phyloP scores from a whole-genome alignment of 768 basidiomycete species.

The Trametes gibbosa region DNA sequence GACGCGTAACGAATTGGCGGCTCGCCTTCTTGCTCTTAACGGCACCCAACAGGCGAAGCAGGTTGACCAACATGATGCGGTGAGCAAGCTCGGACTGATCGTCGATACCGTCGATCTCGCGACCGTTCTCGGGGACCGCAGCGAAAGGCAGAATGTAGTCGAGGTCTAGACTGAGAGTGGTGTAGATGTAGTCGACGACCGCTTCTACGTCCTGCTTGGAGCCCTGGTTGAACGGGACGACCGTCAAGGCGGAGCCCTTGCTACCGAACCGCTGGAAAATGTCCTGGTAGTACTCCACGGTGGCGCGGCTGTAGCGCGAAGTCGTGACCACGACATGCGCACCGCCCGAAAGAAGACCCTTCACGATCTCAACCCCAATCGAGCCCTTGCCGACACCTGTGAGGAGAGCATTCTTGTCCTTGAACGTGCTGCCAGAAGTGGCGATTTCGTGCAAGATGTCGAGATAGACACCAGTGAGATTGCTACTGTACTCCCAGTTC shows the following conservation, averaged over 20 bases:
- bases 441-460: conserved; percentile 98
- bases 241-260: conserved; percentile 93
- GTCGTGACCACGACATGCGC: conserved; percentile 97
- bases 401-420: conserved; percentile 97
- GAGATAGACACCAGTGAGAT: conserved; percentile 92
- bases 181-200: conserved; percentile 97
- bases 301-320: conserved; percentile 92
- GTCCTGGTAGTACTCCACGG: conserved; percentile 97
- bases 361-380: conserved; percentile 96
- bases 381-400: conserved; percentile 98
- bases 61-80: conserved; percentile 97
- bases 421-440: conserved; percentile 96
- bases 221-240: conserved; percentile 99
- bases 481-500: conserved; percentile 96
- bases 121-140: conserved; percentile 96
- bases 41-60: conserved; percentile 92
- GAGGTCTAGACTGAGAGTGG: conserved; percentile 90
- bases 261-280: conserved; percentile 96
- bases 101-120: conserved; percentile 96
- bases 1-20: conserved; percentile 93
- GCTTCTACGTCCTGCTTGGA: conserved; percentile 99
- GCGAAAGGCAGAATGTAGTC: conserved; percentile 99
- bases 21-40: conserved; percentile 99
- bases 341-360: conserved; percentile 94
- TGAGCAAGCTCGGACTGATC: conserved; percentile 98